Conservation (phyloP, 192 early-diverging fungal genomes). For the Backusella macrospora region DNA sequence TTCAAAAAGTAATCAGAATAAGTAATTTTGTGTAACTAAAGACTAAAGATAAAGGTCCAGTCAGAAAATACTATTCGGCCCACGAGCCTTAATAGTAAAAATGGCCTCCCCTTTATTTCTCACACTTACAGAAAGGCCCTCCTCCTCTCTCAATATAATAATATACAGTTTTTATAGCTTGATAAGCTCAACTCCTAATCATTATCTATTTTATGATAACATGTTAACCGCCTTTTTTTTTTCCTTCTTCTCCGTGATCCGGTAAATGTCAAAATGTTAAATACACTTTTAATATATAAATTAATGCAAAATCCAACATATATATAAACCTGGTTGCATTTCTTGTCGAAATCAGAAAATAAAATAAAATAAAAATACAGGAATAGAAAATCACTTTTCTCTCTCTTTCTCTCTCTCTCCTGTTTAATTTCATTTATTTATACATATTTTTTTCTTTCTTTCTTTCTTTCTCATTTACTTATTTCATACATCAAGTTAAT, state of each 20-base stretch:
- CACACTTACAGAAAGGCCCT: background rate
- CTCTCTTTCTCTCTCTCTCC: background rate
- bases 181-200: background rate
- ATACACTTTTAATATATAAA: background rate
- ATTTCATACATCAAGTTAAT: background rate
- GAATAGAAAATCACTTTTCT: background rate
- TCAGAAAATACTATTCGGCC: background rate
- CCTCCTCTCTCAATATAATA: too few species aligned
- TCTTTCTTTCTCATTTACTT: background rate
- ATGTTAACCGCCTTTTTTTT: background rate
- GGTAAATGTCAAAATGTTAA: conserved; percentile 6
- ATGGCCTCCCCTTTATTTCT: background rate
- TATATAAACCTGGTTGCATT: background rate
- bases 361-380: background rate
- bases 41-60: background rate
- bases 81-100: background rate
- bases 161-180: background rate
- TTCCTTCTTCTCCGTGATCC: background rate
- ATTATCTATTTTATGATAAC: background rate
- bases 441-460: background rate
- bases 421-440: too few species aligned
- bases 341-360: background rate
- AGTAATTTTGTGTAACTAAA: background rate
- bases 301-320: background rate
- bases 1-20: background rate